These are phyloP conservation scores for Zygosaccharomyces bisporus DNA, from an alignment of 805 yeast species.

Conservation along the genomic window DNA sequence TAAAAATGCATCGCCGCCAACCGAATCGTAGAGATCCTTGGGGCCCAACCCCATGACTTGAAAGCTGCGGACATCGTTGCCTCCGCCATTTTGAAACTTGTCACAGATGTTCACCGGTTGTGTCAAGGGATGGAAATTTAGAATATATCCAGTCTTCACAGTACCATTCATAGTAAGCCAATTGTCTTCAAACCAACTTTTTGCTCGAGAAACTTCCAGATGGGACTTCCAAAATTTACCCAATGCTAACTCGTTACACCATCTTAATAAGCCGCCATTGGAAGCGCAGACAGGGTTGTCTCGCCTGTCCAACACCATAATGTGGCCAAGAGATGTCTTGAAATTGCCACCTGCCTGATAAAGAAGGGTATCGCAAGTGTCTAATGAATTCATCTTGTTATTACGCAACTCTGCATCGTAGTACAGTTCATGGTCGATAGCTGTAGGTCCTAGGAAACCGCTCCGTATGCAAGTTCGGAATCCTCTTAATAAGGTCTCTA, in stretches of 20 bases:
- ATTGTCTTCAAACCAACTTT: constrained; percentile 28
- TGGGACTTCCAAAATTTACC: constrained; percentile 28
- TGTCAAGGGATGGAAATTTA: constrained; percentile 35
- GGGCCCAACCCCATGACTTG: constrained; percentile 65
- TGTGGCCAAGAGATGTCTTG: constrained; percentile 51
- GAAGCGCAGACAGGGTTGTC: constrained; percentile 42
- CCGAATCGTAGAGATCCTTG: constrained; percentile 47
- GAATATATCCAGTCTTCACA: constrained; percentile 53
- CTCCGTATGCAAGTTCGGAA: constrained; percentile 19
- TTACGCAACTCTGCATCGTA: constrained; percentile 45
- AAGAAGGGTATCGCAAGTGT: constrained; percentile 54
- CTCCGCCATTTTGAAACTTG: constrained; percentile 80
- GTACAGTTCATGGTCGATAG: constrained; percentile 47
- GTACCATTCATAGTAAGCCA: constrained; percentile 46
- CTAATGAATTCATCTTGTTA: constrained; percentile 39
- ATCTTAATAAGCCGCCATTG: constrained; percentile 41
- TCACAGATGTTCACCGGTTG: constrained; percentile 61
- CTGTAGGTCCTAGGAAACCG: constrained; percentile 22
- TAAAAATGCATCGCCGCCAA: constrained; percentile 65
- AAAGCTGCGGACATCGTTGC: constrained; percentile 68
- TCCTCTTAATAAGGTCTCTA: constrained; percentile 49
- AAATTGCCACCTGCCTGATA: constrained; percentile 57
- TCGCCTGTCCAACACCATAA: constrained; percentile 41
- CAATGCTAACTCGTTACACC: constrained; percentile 45
- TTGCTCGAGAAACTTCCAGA: constrained; percentile 31